A percentile compares a stretch with the other conserved stretches of the same genome.
Conservation (phyloP, 75 land plant species). For the Pinus taeda region DNA sequence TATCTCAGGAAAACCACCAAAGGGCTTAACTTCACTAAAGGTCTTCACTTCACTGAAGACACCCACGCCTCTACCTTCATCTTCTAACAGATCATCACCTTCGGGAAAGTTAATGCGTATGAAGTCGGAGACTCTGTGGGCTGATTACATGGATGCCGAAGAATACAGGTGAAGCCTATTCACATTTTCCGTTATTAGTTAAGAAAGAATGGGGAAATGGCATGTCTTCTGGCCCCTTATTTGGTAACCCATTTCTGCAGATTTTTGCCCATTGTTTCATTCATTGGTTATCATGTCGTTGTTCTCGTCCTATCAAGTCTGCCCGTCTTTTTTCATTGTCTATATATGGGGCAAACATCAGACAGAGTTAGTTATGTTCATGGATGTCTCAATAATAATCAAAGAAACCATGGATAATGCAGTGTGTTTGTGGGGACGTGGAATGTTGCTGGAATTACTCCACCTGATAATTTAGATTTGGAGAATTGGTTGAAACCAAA, state of each 20-base stretch:
- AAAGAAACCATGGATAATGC: background rate
- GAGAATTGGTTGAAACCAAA: conserved; percentile 48
- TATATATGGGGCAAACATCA: background rate
- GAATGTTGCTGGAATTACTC: conserved; percentile 69
- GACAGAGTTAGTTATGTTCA: background rate
- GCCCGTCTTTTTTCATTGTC: background rate
- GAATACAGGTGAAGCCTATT: conserved; percentile 29
- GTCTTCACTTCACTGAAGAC: background rate
- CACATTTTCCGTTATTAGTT: too few relatives aligned
- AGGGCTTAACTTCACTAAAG: background rate
- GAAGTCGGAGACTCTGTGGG: conserved; percentile 6
- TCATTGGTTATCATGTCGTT: too few relatives aligned
- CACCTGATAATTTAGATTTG: conserved; percentile 38
- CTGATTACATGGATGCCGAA: background rate
- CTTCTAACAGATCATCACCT: background rate
- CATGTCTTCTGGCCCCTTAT: background rate
- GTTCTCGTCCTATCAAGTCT: too few relatives aligned
- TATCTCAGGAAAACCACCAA: conserved; percentile 3
- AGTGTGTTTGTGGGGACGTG: conserved; percentile 69
- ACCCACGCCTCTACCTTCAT: background rate
- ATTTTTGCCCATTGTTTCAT: too few relatives aligned
- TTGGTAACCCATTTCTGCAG: background rate
- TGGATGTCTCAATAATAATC: background rate
- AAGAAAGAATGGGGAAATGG: too few relatives aligned
- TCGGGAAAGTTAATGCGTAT: conserved; percentile 4